phyloP scores from a whole-genome alignment of 805 yeast genomes.

The Teunomyces cretensis region DNA sequence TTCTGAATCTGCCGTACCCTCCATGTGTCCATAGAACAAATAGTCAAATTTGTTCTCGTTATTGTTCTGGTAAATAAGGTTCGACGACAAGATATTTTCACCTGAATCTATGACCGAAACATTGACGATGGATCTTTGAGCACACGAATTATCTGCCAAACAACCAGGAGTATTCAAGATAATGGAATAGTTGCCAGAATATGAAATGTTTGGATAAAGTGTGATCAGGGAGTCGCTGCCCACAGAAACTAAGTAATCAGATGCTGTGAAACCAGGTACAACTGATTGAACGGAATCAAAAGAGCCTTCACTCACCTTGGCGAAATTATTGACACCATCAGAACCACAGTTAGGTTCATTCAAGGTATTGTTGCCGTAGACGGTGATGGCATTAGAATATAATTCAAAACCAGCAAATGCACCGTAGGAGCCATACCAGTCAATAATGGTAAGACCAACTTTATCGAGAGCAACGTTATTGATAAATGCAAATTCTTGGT shows the following conservation, averaged over 20 bases:
- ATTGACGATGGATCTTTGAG: conserved; percentile 70
- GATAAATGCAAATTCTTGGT: conserved; percentile 80
- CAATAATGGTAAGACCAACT: conserved; percentile 63
- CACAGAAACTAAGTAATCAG: conserved; percentile 32
- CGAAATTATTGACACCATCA: conserved; percentile 21
- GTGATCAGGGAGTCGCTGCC: conserved; percentile 33
- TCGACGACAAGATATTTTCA: conserved; percentile 41
- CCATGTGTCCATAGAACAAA: conserved; percentile 67
- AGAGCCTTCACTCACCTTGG: conserved; percentile 25
- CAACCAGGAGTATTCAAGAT: conserved; percentile 89
- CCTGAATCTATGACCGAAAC: conserved; percentile 61
- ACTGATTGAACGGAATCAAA: conserved; percentile 27
- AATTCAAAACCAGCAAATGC: conserved; percentile 73
- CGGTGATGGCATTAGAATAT: conserved; percentile 56
- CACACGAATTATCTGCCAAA: conserved; percentile 62
- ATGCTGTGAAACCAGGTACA: conserved; percentile 21
- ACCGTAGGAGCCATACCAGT: conserved; percentile 68
- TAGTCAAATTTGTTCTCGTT: conserved; percentile 76
- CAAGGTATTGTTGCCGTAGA: conserved; percentile 72
- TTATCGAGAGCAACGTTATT: conserved; percentile 60
- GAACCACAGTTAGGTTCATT: conserved; percentile 65
- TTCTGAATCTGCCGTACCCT: conserved; percentile 36
- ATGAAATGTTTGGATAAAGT: conserved; percentile 66
- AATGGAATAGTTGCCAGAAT: conserved; percentile 73
- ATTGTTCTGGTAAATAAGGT: conserved; percentile 75